Conservation (phyloP, 345 rosid species). For the Syzygium grande region DNA sequence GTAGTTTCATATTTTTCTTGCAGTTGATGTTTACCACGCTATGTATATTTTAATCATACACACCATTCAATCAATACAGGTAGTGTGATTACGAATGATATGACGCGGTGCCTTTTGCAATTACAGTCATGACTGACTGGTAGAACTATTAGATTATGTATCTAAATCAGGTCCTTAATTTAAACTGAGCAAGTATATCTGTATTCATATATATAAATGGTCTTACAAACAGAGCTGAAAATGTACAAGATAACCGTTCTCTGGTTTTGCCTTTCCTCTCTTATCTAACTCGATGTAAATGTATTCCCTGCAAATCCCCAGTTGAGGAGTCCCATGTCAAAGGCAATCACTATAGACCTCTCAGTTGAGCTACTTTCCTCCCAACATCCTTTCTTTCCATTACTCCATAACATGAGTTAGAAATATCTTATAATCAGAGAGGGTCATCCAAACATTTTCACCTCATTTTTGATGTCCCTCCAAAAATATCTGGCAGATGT, state of each 20-base stretch:
- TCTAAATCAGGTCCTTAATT: neutral
- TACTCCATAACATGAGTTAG: neutral
- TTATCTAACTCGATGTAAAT: neutral
- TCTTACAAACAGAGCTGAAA: neutral
- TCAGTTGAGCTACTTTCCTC: neutral
- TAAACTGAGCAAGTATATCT: neutral
- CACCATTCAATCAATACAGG: too few species aligned
- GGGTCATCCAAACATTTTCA: neutral
- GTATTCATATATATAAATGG: neutral
- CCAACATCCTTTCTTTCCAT: neutral
- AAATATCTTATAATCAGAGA: neutral
- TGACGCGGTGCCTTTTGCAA: neutral
- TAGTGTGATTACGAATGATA: neutral
- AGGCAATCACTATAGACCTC: neutral
- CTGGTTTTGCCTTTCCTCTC: neutral
- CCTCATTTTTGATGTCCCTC: neutral
- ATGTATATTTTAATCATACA: neutral
- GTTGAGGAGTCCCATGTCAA: neutral
- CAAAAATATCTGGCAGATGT: neutral
- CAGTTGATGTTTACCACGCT: neutral
- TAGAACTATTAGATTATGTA: neutral
- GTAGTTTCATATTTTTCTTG: neutral
- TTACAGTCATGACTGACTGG: neutral
- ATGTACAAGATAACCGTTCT: neutral
- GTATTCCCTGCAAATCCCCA: neutral